These are phyloP conservation scores for Xerophyta viscosa DNA, from an alignment of 106 monocot species.

Conservation along the genomic window DNA sequence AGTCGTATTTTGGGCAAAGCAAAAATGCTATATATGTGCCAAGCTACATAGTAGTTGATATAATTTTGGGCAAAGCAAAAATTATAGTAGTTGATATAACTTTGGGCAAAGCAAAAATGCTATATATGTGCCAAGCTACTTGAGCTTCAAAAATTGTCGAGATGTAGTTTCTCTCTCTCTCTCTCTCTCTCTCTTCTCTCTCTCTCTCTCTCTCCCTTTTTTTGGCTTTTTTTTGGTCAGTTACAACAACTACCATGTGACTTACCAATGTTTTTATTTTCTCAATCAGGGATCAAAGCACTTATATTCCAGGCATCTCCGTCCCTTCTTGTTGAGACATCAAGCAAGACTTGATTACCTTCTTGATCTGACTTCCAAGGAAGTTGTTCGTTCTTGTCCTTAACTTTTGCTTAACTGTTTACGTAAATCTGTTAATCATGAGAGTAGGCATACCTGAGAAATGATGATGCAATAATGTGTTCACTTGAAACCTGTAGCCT, in stretches of 20 bases:
- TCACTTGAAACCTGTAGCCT: neutral
- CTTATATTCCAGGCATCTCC: conserved; percentile 61
- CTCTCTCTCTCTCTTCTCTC: no score
- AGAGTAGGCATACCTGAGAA: neutral
- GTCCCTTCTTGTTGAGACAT: conserved; percentile 71
- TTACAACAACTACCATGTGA: neutral
- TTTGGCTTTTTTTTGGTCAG: neutral
- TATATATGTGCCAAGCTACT: no score
- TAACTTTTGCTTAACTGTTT: neutral
- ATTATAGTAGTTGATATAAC: no score
- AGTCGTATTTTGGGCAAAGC: no score
- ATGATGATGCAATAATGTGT: neutral
- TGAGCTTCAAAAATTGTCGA: no score
- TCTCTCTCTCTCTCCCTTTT: no score
- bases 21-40: no score
- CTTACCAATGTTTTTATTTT: neutral
- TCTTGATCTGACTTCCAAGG: conserved; percentile 25
- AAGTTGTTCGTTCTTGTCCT: conserved; percentile 43
- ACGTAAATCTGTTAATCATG: neutral
- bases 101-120: no score
- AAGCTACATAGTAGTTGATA: no score
- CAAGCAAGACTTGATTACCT: conserved; percentile 69
- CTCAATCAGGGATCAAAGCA: conserved; percentile 57
- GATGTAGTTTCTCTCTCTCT: no score
- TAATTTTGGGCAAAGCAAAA: no score